Evolutionary conservation across 768 basidiomycete species (phyloP).

Genomic region (Boletus rubroflammeus): DNA sequence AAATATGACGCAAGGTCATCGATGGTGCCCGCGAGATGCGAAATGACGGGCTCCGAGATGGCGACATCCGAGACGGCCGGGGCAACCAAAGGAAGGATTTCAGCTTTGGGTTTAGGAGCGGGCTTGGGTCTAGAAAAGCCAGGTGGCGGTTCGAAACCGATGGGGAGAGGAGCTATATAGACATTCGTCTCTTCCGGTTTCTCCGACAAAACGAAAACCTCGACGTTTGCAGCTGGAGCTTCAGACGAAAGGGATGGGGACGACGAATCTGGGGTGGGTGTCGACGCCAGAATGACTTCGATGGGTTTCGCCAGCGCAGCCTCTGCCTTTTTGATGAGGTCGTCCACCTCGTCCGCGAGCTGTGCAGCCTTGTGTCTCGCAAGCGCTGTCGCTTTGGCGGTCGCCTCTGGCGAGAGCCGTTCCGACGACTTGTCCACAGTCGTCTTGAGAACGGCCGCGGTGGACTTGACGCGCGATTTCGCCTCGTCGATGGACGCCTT

Average conservation of each 20-base stretch:
- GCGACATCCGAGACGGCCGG: conserved; percentile 71
- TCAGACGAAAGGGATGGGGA: conserved; percentile 28
- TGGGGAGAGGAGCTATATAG: conserved; percentile 74
- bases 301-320: conserved; percentile 54
- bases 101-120: conserved; percentile 36
- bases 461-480: conserved; percentile 42
- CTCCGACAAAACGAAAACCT: conserved; percentile 26
- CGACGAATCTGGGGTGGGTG: conserved; percentile 17
- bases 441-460: conserved; percentile 47
- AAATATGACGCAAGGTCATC: conserved; percentile 87
- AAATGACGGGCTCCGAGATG: conserved; percentile 85
- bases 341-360: conserved; percentile 61
- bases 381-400: conserved; percentile 39
- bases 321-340: conserved; percentile 71
- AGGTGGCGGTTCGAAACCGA: conserved; percentile 92
- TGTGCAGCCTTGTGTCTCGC: conserved; percentile 44
- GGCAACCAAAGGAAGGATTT: conserved; percentile 71
- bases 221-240: conserved; percentile 22
- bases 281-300: conserved; percentile 24
- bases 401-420: conserved; percentile 21
- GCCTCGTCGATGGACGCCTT: conserved; percentile 39
- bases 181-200: conserved; percentile 28
- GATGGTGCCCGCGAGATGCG: conserved; percentile 88
- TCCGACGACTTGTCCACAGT: conserved; percentile 39
- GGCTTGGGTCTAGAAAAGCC: conserved; percentile 70